Evolutionary conservation across 2,329 filamentous ascomycete genomes (phyloP).

Genomic region (Trichoderma sp.): DNA sequence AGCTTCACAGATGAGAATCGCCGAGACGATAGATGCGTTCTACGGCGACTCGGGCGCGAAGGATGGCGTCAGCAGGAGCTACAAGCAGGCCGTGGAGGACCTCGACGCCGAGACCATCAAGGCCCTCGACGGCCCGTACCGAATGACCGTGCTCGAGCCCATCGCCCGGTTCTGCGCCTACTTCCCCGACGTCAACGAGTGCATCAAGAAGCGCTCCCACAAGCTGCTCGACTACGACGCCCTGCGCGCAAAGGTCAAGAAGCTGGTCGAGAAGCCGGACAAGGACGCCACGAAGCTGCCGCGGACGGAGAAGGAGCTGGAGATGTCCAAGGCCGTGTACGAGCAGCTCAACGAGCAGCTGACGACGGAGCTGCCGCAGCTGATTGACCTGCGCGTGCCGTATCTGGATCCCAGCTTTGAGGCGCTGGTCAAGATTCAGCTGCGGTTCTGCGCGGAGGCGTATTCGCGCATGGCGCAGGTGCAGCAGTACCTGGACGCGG

Average conservation of each 20-base stretch:
- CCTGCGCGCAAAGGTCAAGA: constrained; percentile 94
- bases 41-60: constrained; percentile 94
- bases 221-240: constrained; percentile 98
- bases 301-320: constrained; percentile 92
- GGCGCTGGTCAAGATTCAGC: constrained; percentile 96
- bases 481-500: constrained; percentile 94
- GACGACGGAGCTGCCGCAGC: constrained; percentile 86
- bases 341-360: constrained; percentile 97
- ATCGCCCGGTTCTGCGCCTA: constrained; percentile 97
- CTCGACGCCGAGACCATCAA: constrained; percentile 98
- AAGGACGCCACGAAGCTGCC: constrained; percentile 97
- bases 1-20: constrained; percentile 98
- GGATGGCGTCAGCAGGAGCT: constrained; percentile 93
- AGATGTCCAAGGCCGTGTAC: constrained; percentile 90
- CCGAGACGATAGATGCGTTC: constrained; percentile 98
- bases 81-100: constrained; percentile 98
- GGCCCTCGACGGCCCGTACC: constrained; percentile 92
- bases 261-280: constrained; percentile 95
- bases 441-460: constrained; percentile 96
- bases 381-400: constrained; percentile 94
- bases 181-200: constrained; percentile 98
- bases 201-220: constrained; percentile 98
- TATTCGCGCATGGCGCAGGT: constrained; percentile 99
- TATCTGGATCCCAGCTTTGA: constrained; percentile 98
- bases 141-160: constrained; percentile 90